Percentiles rank a stretch among this genome's conserved stretches.
These are phyloP conservation scores for Parietichytrium sp. DNA, from an alignment of 108 stramenopile species.

Conservation along the genomic window DNA sequence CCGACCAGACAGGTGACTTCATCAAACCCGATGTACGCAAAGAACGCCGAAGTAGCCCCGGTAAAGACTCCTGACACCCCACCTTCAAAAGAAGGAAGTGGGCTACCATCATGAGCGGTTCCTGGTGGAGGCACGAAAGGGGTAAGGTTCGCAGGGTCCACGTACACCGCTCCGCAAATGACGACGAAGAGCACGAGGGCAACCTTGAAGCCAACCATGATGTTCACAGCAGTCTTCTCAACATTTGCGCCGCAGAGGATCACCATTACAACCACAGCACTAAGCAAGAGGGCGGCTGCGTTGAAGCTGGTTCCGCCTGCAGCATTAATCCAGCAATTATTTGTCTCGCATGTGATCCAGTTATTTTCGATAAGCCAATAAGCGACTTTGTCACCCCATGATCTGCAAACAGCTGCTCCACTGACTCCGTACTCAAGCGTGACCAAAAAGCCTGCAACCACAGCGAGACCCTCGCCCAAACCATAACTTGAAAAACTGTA, in stretches of 20 bases:
- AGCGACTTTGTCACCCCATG: constrained; percentile 38
- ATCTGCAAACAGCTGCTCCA: constrained; percentile 2
- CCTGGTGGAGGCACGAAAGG: background rate
- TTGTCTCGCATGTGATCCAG: background rate
- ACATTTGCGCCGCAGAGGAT: background rate
- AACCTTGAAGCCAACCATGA: constrained; percentile 23
- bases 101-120: no score
- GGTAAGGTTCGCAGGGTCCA: constrained; percentile 19
- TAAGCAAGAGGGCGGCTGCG: background rate
- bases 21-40: constrained; percentile 29
- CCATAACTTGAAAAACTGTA: constrained; percentile 5
- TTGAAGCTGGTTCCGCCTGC: background rate
- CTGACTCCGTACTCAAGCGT: constrained; percentile 29
- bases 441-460: background rate
- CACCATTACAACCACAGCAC: background rate
- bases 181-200: constrained; percentile 2
- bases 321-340: constrained; percentile 24
- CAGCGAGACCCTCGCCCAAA: background rate
- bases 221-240: background rate
- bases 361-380: background rate
- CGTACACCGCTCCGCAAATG: background rate
- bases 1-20: constrained; percentile 27
- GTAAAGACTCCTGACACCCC: background rate
- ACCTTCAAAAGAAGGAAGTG: no score
- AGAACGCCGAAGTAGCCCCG: constrained; percentile 11